These are phyloP conservation scores for Hypoxylon sp. DNA, from an alignment of 2,329 filamentous ascomycete species.

Conservation along the genomic window DNA sequence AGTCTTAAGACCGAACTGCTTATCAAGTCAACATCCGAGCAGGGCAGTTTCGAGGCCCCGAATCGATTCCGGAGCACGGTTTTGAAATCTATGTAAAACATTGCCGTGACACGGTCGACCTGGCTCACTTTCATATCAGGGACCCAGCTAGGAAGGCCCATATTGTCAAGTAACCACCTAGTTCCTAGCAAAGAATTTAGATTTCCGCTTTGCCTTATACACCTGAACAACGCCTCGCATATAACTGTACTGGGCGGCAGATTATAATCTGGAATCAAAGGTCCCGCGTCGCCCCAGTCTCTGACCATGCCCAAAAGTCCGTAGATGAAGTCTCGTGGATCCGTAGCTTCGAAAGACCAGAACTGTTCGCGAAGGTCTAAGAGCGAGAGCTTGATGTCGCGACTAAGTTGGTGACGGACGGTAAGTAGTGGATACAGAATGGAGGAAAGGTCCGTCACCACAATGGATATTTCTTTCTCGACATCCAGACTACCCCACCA, in stretches of 20 bases:
- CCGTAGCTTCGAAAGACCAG: slow-evolving; percentile 21
- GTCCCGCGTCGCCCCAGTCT: slow-evolving; percentile 3
- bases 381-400: neutral
- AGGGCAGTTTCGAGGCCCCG: neutral
- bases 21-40: neutral
- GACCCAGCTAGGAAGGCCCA: slow-evolving; percentile 23
- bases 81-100: neutral
- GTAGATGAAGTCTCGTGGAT: slow-evolving; percentile 28
- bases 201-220: slow-evolving; percentile 3
- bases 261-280: slow-evolving; percentile 6
- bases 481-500: neutral
- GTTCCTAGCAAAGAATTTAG: slow-evolving; percentile 11
- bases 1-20: neutral
- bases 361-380: slow-evolving; percentile 5
- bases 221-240: slow-evolving; percentile 10
- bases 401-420: neutral
- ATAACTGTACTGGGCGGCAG: slow-evolving; percentile 1
- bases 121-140: slow-evolving; percentile 16
- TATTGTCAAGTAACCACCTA: neutral
- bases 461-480: neutral
- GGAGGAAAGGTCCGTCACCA: neutral
- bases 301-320: slow-evolving; percentile 24
- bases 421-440: neutral
- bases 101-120: neutral
- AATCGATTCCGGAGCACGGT: neutral